Evolutionary conservation across 352 stramenopile genomes (phyloP).

Genomic region (Phytophthora kernoviae): DNA sequence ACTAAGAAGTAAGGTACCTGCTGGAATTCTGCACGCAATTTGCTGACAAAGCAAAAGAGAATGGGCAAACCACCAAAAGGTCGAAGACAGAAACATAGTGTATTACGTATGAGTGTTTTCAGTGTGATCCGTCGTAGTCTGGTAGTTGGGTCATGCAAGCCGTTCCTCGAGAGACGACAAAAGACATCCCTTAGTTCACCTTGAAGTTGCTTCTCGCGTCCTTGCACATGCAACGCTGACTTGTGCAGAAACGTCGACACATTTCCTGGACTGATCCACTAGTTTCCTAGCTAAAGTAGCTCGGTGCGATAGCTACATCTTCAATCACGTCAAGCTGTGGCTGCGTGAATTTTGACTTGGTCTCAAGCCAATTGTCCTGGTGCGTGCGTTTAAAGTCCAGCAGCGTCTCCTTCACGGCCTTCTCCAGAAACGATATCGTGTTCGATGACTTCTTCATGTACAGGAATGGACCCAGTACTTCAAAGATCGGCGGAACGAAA

Average conservation of each 20-base stretch:
- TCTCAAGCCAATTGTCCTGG: slow-evolving; percentile 85
- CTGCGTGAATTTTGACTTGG: slow-evolving; percentile 60
- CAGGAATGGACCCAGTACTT: slow-evolving; percentile 72
- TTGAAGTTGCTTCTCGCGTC: slow-evolving; percentile 1
- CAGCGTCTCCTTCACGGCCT: slow-evolving; percentile 78
- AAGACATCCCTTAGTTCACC: slow-evolving; percentile 7
- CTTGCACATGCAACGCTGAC: no score
- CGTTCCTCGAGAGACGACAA: neutral
- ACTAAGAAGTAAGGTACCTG: no score
- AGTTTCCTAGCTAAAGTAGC: slow-evolving; percentile 58
- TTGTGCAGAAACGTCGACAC: no score
- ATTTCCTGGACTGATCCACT: no score
- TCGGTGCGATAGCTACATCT: slow-evolving; percentile 76
- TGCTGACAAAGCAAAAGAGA: no score
- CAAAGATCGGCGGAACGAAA: slow-evolving; percentile 73
- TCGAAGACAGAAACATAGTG: no score
- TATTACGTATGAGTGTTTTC: no score
- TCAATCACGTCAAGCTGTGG: slow-evolving; percentile 76
- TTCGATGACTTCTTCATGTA: slow-evolving; percentile 67
- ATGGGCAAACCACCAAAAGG: no score
- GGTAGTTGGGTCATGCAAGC: no score
- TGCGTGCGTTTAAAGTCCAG: slow-evolving; percentile 86
- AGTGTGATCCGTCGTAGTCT: no score
- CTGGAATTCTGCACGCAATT: no score
- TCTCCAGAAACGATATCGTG: slow-evolving; percentile 70